Evolutionary conservation across 768 basidiomycete species (phyloP).

Genomic region (Cantharellus cinnabarinus): DNA sequence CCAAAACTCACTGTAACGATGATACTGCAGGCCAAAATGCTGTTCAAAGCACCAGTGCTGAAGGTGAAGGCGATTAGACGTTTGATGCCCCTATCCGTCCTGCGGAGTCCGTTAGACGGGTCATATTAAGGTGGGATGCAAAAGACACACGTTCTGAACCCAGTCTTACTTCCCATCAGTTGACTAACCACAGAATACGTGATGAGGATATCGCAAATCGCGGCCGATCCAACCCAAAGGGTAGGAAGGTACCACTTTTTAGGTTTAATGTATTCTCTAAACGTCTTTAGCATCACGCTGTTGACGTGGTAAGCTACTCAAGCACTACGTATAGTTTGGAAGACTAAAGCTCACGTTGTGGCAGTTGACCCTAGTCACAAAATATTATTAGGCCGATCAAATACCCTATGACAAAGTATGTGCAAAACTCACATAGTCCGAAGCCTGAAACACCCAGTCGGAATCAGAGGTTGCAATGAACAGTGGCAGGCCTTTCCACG

Average conservation of each 20-base stretch:
- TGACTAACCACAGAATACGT: background rate
- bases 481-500: too few species aligned
- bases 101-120: background rate
- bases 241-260: background rate
- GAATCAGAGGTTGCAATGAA: background rate
- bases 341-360: background rate
- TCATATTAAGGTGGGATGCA: background rate
- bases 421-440: background rate
- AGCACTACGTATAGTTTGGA: background rate
- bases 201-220: background rate
- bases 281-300: background rate
- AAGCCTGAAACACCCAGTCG: background rate
- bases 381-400: background rate
- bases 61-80: background rate
- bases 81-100: background rate
- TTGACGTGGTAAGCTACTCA: background rate
- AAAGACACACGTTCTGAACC: background rate
- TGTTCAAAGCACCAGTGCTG: background rate
- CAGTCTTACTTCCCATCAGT: background rate
- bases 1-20: background rate
- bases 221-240: background rate
- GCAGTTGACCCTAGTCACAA: background rate
- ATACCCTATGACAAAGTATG: background rate
- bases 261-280: background rate
- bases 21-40: background rate